A percentile compares a stretch with the other conserved stretches of the same genome.
These are phyloP conservation scores for Rosa chinensis DNA, from an alignment of 306 rosid genomes.

Conservation along the genomic window DNA sequence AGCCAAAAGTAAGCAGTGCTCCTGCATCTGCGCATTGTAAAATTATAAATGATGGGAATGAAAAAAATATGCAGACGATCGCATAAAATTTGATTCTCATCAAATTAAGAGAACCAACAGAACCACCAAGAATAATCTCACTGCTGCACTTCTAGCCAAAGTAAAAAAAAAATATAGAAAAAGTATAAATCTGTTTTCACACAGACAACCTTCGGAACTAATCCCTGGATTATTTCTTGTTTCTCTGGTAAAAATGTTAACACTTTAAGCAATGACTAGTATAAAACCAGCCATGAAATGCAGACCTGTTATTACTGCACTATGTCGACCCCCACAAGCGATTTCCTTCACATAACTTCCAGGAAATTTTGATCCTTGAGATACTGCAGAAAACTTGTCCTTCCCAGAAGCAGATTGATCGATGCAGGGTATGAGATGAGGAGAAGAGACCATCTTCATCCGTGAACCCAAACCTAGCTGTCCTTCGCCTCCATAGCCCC, in stretches of 20 bases:
- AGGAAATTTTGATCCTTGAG: conserved; percentile 51
- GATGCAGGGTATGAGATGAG: conserved; percentile 72
- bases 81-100: background rate
- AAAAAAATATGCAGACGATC: background rate
- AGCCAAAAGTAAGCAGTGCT: conserved; percentile 73
- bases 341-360: conserved; percentile 72
- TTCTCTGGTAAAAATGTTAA: background rate
- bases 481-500: conserved; percentile 99
- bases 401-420: conserved; percentile 56
- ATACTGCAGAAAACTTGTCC: conserved; percentile 46
- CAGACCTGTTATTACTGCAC: conserved; percentile 79
- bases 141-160: background rate
- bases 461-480: conserved; percentile 96
- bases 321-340: conserved; percentile 96
- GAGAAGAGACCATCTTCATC: conserved; percentile 80
- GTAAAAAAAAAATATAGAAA: too few relatives aligned
- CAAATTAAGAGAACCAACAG: background rate
- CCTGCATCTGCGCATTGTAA: conserved; percentile 63
- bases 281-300: conserved; percentile 3
- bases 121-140: background rate
- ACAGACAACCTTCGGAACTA: background rate
- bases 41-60: conserved; percentile 2
- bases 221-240: background rate
- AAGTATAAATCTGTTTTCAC: background rate
- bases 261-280: background rate